phyloP scores from a whole-genome alignment of 2,329 filamentous ascomycete genomes.

The Didymella sp. region DNA sequence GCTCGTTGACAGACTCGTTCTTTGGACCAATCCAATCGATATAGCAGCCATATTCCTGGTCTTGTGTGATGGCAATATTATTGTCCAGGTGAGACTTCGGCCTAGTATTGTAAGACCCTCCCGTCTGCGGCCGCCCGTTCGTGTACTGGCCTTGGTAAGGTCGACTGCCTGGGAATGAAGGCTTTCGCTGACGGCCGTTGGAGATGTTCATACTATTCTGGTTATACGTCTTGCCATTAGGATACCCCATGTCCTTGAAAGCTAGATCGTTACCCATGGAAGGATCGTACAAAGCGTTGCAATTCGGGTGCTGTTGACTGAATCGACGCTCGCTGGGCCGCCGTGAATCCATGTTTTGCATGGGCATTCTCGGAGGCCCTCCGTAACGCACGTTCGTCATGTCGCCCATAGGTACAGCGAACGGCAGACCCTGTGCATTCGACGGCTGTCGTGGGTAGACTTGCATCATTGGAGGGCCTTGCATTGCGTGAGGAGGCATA shows the following conservation, averaged over 20 bases:
- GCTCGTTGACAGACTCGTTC: slow-evolving; percentile 35
- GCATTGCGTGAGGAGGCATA: slow-evolving; percentile 21
- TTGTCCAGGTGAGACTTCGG: slow-evolving; percentile 11
- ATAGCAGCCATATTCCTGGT: slow-evolving; percentile 33
- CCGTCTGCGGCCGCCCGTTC: slow-evolving; percentile 11
- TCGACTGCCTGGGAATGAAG: slow-evolving; percentile 24
- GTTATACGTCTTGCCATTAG: slow-evolving; percentile 22
- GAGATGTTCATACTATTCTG: slow-evolving; percentile 23
- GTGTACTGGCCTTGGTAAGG: slow-evolving; percentile 21
- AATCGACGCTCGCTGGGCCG: slow-evolving; percentile 18
- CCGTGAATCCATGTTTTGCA: slow-evolving; percentile 21
- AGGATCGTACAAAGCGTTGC: slow-evolving; percentile 35
- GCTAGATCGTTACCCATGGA: slow-evolving; percentile 32
- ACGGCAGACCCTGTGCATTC: slow-evolving; percentile 6
- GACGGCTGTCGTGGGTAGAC: slow-evolving; percentile 23
- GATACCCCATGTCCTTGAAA: slow-evolving; percentile 28
- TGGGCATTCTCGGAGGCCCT: slow-evolving; percentile 6
- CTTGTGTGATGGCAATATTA: slow-evolving; percentile 28
- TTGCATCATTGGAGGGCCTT: slow-evolving; percentile 21
- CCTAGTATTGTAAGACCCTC: slow-evolving; percentile 16
- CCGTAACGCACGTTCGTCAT: slow-evolving; percentile 39
- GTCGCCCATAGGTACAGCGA: slow-evolving; percentile 32
- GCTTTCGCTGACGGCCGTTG: slow-evolving; percentile 29
- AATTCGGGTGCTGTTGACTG: slow-evolving; percentile 15
- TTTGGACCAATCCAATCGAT: slow-evolving; percentile 41